Conservation (phyloP, 306 rosid genomes). For the Cicer judaicum region DNA sequence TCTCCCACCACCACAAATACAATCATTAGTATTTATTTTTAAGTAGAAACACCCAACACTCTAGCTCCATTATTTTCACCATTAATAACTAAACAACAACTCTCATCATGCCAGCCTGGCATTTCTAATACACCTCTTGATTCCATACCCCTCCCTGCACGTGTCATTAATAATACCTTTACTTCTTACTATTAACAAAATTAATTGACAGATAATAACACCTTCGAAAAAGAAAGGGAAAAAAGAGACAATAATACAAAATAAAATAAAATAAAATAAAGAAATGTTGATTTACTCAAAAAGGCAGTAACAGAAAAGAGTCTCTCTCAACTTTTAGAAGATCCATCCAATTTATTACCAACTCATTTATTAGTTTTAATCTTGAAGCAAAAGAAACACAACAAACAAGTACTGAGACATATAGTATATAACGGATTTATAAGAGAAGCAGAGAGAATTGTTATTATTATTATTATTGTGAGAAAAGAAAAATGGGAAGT, state of each 20-base stretch:
- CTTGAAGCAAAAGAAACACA: slow-evolving; percentile 43
- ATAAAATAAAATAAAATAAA: neutral
- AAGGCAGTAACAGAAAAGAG: slow-evolving; percentile 32
- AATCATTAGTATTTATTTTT: neutral
- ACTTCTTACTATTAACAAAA: neutral
- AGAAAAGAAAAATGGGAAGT: slow-evolving; percentile 63
- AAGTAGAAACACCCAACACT: neutral
- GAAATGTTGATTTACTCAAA: neutral
- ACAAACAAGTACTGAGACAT: neutral
- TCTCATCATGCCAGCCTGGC: slow-evolving; percentile 5
- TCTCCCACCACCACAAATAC: neutral
- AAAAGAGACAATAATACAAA: too few relatives aligned
- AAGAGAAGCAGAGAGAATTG: neutral
- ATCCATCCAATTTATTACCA: slow-evolving; percentile 25
- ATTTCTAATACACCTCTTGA: slow-evolving; percentile 11
- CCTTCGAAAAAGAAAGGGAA: too few relatives aligned
- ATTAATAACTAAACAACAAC: neutral
- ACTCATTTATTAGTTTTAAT: slow-evolving; percentile 17
- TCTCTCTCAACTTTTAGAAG: neutral
- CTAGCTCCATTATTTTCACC: slow-evolving; percentile 33
- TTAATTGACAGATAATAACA: too few relatives aligned
- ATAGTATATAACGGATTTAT: too few relatives aligned
- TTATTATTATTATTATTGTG: neutral
- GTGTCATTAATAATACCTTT: neutral
- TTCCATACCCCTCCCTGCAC: neutral